Evolutionary conservation across 768 basidiomycete genomes (phyloP), one percentile per base, ranked within the genome.

Genomic region (Naganishia kalamii): DNA sequence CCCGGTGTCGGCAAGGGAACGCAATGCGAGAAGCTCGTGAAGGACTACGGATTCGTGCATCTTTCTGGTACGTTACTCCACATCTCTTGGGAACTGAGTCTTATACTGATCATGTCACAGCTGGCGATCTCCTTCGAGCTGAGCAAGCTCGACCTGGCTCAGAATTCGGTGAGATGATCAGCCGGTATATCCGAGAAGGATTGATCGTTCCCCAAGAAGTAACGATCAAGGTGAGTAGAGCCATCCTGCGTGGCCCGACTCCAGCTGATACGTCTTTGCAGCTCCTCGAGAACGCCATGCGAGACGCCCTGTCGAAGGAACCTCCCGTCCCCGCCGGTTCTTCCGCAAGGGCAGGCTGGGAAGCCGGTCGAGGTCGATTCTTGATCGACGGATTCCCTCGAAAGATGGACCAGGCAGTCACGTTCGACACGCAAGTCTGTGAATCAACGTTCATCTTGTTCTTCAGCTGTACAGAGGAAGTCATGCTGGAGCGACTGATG

Each of bases 1-100:
- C 96, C 96, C 21, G 96, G 96, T 57, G 92, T 92, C 71, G 93
- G 93, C 65, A 98, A 98, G 78, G 96, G 96, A 48, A 98, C 96
- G 0, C 96, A 98, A 77, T 97, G 92, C 75, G 84, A 82, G 27
- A 83, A 81, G 60, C 86, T 98, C 54, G 93, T 97, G 15, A 71
- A 86, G 49, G 88, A 89, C 61, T 93, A 88, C 74, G 83, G 84
- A 61, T 98, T 98, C 77, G 87, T 85, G 71, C 96, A 99, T 81
- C 85, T 99, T 48, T 96, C 92, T 47, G 92, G 92, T 92, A 5
- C n/a, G 37, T 65, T 27, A 32, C 21, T 41, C n/a, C 52, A 15
- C 29, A 1, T 11, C 49, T 12, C 12, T 7, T 19, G 30, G 21
- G 23, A 12, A 19, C 10, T 2, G 23, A 2, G 23, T 13, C 11